Base-by-base conservation (phyloP, 164 flowering plant genomes). In the Tetracentron sinense region DNA sequence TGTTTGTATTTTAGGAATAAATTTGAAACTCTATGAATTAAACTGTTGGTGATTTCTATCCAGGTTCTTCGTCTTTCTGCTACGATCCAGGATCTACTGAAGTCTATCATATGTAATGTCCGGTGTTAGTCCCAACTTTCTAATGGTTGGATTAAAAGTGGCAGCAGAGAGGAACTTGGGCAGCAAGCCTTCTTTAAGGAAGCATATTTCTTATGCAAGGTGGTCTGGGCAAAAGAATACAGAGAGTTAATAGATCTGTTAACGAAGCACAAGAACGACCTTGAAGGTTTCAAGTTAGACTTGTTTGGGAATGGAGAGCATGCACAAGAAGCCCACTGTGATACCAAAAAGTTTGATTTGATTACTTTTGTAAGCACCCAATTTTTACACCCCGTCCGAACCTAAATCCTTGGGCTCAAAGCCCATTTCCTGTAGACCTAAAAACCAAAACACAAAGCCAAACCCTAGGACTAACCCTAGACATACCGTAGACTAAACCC, bases 201-300 rank as follows among this genome's bases (percentile, higher is more conserved):
- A 52, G 99, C 99, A 42, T 95, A 95, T 74, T 95, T 89, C 75
- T 67, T 95, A 58, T 97, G 98, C 31, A 94, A 94, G 78, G 87
- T 94, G 98, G 98, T 94, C 7, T 94, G 98, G 98, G 96, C 97
- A 25, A 95, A 95, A 74, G 99, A 97, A 44, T 95, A 95, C 71
- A 74, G 76, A 54, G 99, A 95, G 71, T 67, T 95, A 72, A 84
- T 92, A 58, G 94, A 95, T 80, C 79, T 95, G 74, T 61, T 95
- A 42, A 74, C 82, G 20, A 85, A 84, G 75, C 89, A 85, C 72
- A 86, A 83, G 72, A 83, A 62, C 33, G 96, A 95, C 38, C 91
- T 95, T 60, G 81, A 81, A 68, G 87, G 88, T 63, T 85, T 95
- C 61, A 90, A 87, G 29, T 69, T 95, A 81, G 99, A 95, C 64